phyloP scores from a whole-genome alignment of 805 yeast genomes.

The Starmerella apicola region DNA sequence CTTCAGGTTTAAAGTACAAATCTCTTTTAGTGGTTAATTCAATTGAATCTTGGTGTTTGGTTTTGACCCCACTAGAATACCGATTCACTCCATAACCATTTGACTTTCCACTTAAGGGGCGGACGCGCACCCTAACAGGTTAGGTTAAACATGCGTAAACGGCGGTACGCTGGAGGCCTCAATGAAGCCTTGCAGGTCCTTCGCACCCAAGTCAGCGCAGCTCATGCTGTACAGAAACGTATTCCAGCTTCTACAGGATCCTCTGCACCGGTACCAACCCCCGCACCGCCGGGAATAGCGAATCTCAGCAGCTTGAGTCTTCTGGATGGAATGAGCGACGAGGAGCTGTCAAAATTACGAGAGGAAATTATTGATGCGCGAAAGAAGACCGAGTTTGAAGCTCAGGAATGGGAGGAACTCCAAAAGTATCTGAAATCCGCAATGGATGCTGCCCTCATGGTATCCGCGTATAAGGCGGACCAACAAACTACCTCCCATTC shows the following conservation, averaged over 20 bases:
- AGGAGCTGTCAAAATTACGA: conserved; percentile 6
- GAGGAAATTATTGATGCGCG: conserved; percentile 3
- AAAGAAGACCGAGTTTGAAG: background rate
- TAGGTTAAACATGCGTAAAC: conserved; percentile 12
- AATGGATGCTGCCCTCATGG: conserved; percentile 19
- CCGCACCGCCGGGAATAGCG: conserved; percentile 11
- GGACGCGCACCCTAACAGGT: background rate
- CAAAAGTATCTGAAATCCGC: conserved; percentile 19
- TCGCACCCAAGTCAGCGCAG: conserved; percentile 7
- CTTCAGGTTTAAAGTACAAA: too few relatives aligned
- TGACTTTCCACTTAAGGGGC: too few relatives aligned
- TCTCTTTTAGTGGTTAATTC: too few relatives aligned
- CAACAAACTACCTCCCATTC: conserved; percentile 2
- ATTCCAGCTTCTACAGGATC: conserved; percentile 10
- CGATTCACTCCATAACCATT: too few relatives aligned
- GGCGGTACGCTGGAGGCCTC: conserved; percentile 11
- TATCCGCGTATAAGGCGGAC: conserved; percentile 16
- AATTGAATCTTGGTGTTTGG: too few relatives aligned
- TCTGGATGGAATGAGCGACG: conserved; percentile 5
- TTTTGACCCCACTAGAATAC: too few relatives aligned
- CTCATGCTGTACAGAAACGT: conserved; percentile 6
- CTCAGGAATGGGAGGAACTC: conserved; percentile 17
- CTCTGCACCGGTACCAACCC: conserved; percentile 3
- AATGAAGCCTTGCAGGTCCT: conserved; percentile 12
- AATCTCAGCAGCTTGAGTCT: conserved; percentile 8